These are phyloP conservation scores for Penstemon barbatus DNA, from an alignment of 257 asterid species.

Conservation along the genomic window DNA sequence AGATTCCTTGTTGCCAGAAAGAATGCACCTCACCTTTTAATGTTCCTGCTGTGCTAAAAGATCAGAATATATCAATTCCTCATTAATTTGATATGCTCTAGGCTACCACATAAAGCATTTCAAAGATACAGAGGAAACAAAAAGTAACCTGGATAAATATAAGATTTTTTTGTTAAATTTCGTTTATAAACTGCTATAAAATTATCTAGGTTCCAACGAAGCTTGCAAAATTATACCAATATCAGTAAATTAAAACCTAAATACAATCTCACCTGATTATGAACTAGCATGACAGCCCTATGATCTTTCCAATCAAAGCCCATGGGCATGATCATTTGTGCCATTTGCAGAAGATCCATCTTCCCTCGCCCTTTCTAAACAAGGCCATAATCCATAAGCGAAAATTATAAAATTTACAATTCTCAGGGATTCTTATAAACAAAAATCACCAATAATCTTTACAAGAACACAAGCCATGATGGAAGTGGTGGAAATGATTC, in stretches of 20 bases:
- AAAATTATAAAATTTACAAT: not conserved
- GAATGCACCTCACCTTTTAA: slow-evolving; percentile 70
- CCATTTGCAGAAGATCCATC: too few species aligned
- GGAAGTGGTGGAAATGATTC: slow-evolving; percentile 71
- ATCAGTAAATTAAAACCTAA: slow-evolving; percentile 14
- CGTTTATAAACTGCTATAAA: too few species aligned
- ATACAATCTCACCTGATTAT: slow-evolving; percentile 62
- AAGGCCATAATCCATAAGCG: too few species aligned
- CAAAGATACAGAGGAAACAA: too few species aligned
- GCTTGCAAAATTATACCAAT: not conserved
- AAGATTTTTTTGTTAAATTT: too few species aligned
- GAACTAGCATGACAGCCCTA: slow-evolving; percentile 76
- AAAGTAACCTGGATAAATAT: too few species aligned
- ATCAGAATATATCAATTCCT: slow-evolving; percentile 56
- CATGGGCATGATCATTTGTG: slow-evolving; percentile 60
- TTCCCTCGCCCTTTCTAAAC: too few species aligned
- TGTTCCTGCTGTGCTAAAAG: slow-evolving; percentile 86
- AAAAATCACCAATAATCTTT: slow-evolving; percentile 70
- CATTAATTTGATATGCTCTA: not conserved
- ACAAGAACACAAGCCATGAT: slow-evolving; percentile 65
- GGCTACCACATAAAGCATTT: not conserved
- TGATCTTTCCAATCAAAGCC: slow-evolving; percentile 87
- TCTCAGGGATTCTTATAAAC: slow-evolving; percentile 1
- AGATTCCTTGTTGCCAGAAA: slow-evolving; percentile 77
- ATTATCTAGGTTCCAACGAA: too few species aligned